A percentile compares a stretch with the other conserved stretches of the same genome.
These are phyloP conservation scores for Westerdykella sp. DNA, from an alignment of 2,329 filamentous ascomycete species.

Conservation along the genomic window DNA sequence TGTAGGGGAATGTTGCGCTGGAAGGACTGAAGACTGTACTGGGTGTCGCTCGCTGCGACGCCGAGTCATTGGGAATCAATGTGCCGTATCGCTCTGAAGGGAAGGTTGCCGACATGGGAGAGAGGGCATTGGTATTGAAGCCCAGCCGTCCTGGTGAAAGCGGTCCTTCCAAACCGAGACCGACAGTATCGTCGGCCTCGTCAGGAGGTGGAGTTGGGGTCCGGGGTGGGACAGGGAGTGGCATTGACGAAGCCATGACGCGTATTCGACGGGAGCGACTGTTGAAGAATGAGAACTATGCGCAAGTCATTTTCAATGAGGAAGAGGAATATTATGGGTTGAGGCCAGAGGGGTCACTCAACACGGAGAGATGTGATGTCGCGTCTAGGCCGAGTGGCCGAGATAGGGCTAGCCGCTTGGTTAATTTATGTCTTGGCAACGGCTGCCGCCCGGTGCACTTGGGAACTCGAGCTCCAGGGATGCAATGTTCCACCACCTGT, in stretches of 20 bases:
- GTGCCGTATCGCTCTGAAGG: constrained; percentile 31
- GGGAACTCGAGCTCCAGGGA: too few relatives aligned
- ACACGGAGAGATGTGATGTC: background rate
- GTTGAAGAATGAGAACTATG: constrained; percentile 14
- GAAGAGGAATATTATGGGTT: constrained; percentile 1
- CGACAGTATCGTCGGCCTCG: constrained; percentile 38
- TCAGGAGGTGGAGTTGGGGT: constrained; percentile 59
- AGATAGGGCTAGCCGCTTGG: background rate
- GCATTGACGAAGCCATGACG: constrained; percentile 54
- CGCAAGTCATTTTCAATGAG: constrained; percentile 5
- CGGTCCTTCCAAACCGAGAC: constrained; percentile 29
- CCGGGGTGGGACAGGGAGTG: constrained; percentile 55
- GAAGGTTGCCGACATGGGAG: constrained; percentile 37
- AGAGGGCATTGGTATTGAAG: constrained; percentile 32
- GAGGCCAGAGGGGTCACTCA: background rate
- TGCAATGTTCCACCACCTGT: too few relatives aligned
- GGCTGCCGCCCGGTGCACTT: too few relatives aligned
- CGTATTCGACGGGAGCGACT: constrained; percentile 15
- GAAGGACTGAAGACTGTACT: constrained; percentile 27
- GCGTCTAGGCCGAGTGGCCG: background rate
- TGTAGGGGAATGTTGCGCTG: constrained; percentile 32
- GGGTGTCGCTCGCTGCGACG: constrained; percentile 30
- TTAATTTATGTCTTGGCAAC: too few relatives aligned
- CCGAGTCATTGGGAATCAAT: constrained; percentile 29
- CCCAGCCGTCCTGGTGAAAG: constrained; percentile 21